Percentiles rank a stretch among this genome's conserved stretches.
phyloP scores from a whole-genome alignment of 257 asterid species.

The Eucommia ulmoides region DNA sequence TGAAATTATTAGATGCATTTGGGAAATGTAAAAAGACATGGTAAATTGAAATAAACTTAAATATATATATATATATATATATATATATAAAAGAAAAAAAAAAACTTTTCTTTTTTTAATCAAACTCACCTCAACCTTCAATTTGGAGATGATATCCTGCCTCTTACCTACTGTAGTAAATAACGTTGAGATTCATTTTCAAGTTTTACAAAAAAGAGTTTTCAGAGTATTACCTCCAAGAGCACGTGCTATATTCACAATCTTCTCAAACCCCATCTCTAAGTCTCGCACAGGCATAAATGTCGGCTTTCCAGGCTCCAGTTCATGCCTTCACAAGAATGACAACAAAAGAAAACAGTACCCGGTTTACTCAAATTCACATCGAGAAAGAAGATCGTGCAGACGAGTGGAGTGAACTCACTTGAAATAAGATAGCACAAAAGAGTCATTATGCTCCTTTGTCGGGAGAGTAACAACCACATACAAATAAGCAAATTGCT shows the following conservation, averaged over 20 bases:
- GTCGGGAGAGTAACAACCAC: constrained; percentile 82
- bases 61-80: too few species aligned
- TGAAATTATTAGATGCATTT: too few species aligned
- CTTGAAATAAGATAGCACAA: constrained; percentile 68
- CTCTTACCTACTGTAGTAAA: constrained; percentile 60
- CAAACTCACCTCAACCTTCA: constrained; percentile 57
- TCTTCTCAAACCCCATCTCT: constrained; percentile 95
- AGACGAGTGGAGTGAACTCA: constrained; percentile 27
- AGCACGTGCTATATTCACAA: constrained; percentile 76
- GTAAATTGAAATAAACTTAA: too few species aligned
- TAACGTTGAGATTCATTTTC: constrained; percentile 5
- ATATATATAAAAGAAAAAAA: too few species aligned
- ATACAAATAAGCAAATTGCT: constrained; percentile 75
- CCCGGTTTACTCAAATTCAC: too few species aligned
- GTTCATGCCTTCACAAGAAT: constrained; percentile 40
- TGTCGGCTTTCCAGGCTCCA: constrained; percentile 78
- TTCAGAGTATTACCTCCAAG: constrained; percentile 95
- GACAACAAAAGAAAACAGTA: too few species aligned
- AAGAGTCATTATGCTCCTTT: constrained; percentile 59
- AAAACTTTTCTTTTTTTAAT: too few species aligned
- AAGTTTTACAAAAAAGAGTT: constrained; percentile 2
- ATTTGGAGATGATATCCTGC: constrained; percentile 61
- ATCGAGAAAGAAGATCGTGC: too few species aligned
- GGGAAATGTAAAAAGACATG: too few species aligned
- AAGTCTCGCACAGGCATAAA: constrained; percentile 71